Conservation (phyloP, 148 eudicot species). For the Vaccinium myrtillus region DNA sequence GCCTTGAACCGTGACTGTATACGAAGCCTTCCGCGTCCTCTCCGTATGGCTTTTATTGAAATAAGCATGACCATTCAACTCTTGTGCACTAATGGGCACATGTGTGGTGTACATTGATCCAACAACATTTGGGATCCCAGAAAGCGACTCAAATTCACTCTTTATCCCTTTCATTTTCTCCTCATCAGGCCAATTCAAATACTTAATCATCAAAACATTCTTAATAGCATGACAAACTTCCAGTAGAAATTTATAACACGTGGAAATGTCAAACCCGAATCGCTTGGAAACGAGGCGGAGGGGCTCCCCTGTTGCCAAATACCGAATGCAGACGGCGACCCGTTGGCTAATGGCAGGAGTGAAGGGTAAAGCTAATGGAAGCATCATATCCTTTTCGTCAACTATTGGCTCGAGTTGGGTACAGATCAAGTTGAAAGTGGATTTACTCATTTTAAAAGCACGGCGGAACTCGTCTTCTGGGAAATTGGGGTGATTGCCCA, state of each 20-base stretch:
- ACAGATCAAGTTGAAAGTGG: no score
- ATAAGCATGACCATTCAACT: conserved; percentile 41
- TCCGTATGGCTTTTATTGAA: conserved; percentile 75
- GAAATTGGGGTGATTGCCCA: no score
- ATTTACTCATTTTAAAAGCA: no score
- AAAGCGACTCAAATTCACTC: conserved; percentile 30
- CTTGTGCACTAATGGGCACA: conserved; percentile 62
- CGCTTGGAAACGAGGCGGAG: conserved; percentile 63
- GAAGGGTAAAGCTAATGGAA: conserved; percentile 24
- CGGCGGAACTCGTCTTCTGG: no score
- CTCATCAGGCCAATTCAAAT: conserved; percentile 61
- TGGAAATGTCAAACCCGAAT: conserved; percentile 73
- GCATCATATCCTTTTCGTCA: no score
- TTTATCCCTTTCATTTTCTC: conserved; percentile 23
- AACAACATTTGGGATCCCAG: conserved; percentile 58
- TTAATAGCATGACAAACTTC: conserved; percentile 69
- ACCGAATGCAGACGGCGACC: conserved; percentile 64
- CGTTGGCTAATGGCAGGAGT: conserved; percentile 10
- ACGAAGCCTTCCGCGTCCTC: conserved; percentile 66
- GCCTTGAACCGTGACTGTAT: conserved; percentile 66
- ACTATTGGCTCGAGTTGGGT: no score
- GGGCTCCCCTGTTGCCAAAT: conserved; percentile 77
- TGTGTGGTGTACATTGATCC: conserved; percentile 80
- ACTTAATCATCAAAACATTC: conserved; percentile 48
- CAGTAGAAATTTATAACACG: conserved; percentile 55